Evolutionary conservation across 495 filamentous ascomycete species (phyloP), one percentile per base, ranked within the genome.

Genomic region (Lasiosphaeria ovina): DNA sequence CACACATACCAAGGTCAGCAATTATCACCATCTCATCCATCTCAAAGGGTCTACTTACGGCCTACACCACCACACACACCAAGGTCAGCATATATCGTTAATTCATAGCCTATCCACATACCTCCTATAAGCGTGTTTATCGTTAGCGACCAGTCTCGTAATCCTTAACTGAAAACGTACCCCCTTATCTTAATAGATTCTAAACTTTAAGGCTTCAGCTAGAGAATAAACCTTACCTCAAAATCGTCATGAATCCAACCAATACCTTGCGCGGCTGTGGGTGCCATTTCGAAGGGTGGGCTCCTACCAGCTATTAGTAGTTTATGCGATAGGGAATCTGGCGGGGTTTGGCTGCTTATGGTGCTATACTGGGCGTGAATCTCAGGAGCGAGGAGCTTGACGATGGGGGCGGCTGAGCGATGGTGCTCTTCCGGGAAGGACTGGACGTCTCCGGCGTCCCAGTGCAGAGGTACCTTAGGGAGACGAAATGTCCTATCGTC

Each of bases 1-100:
- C 42, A 45, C 4, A 45, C 42, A 45, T n/a, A 45, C 42, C 42
- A 45, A 45, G 42, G 42, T 45, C 42, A 45, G 42, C 42, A 45
- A 45, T 45, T n/a, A 45, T 45, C 42, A 45, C 42, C 5, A 45
- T 45, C 42, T 12, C 42, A 45, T 45, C 42, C 42, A 45, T 14
- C 42, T 45, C 12, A 45, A 45, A 45, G 42, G 42, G 11, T 45
- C 42, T 14, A 45, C 42, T 45, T 45, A 45, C 42, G 16, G 3
- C 3, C 42, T 45, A 45, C 16, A 45, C 42, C 42, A 45, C 42
- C 42, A 45, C 4, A 45, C 42, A 45, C 42, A 45, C 42, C 42
- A 45, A 45, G 42, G 11, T 45, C 42, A 45, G 11, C 42, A 45
- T 14, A 14, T n/a, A 12, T 45, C 42, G 12, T n/a, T n/a, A 45